phyloP scores from a whole-genome alignment of 1,284 basidiomycete species.

The Cystobasidiaceae sp. region DNA sequence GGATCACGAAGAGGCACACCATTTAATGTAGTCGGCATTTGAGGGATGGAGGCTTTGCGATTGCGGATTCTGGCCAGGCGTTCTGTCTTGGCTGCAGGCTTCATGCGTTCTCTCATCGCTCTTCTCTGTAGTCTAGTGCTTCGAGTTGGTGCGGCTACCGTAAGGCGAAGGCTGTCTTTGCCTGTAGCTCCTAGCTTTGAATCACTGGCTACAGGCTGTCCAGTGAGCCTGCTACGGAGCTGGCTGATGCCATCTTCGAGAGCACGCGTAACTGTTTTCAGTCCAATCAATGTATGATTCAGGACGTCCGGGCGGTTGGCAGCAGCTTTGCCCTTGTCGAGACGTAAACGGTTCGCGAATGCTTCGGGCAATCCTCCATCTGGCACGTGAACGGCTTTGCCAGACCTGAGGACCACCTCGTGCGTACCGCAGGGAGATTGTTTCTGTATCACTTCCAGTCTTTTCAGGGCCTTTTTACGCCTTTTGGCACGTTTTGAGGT shows the following conservation, averaged over 20 bases:
- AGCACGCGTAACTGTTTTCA: slow-evolving; percentile 71
- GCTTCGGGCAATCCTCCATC: neutral
- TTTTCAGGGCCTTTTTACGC: neutral
- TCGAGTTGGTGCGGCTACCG: slow-evolving; percentile 30
- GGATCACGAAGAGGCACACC: neutral
- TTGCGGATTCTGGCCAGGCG: neutral
- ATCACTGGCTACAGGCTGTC: neutral
- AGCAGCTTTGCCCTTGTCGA: slow-evolving; percentile 3
- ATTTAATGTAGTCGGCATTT: neutral
- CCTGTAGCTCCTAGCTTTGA: neutral
- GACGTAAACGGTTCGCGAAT: neutral
- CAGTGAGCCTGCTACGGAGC: slow-evolving; percentile 43
- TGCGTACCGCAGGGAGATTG: neutral
- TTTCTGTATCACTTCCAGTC: neutral
- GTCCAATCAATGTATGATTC: slow-evolving; percentile 60
- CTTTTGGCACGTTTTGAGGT: slow-evolving; percentile 11
- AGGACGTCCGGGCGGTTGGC: slow-evolving; percentile 50
- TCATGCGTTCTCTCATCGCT: neutral
- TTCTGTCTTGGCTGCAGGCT: neutral
- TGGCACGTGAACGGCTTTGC: slow-evolving; percentile 10
- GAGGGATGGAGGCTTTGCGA: too few relatives aligned
- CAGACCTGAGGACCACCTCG: slow-evolving; percentile 14
- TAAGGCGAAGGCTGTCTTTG: slow-evolving; percentile 16
- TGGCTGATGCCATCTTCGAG: slow-evolving; percentile 60
- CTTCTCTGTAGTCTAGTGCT: slow-evolving; percentile 6